These are phyloP conservation scores for Acephala macrosclerotiorum DNA, from an alignment of 2,329 filamentous ascomycete genomes.

Conservation along the genomic window DNA sequence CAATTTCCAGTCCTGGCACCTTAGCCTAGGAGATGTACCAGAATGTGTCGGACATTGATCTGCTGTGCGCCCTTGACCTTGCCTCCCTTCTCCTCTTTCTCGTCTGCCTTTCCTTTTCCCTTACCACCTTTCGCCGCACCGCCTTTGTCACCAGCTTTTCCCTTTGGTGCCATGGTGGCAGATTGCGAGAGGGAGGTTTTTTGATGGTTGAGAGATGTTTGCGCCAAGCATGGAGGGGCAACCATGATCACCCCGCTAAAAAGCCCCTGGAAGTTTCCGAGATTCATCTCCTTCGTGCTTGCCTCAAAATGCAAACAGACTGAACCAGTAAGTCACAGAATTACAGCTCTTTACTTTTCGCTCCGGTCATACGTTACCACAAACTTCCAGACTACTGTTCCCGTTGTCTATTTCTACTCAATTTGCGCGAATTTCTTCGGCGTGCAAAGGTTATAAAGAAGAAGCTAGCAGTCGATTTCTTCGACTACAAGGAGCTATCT, in stretches of 20 bases:
- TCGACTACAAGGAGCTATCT: neutral
- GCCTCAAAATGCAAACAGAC: neutral
- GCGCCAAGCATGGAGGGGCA: slow-evolving; percentile 22
- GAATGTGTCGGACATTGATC: slow-evolving; percentile 78
- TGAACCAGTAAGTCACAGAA: neutral
- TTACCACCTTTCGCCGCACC: slow-evolving; percentile 42
- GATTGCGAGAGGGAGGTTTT: slow-evolving; percentile 2
- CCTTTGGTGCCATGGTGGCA: slow-evolving; percentile 41
- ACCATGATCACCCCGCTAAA: slow-evolving; percentile 18
- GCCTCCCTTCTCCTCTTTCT: slow-evolving; percentile 42
- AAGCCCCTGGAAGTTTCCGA: slow-evolving; percentile 10
- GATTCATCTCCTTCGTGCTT: neutral
- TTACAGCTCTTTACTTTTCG: neutral
- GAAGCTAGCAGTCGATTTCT: neutral
- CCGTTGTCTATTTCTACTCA: neutral
- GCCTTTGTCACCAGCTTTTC: slow-evolving; percentile 39
- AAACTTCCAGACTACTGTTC: neutral
- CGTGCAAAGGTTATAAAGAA: neutral
- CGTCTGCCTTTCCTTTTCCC: slow-evolving; percentile 50
- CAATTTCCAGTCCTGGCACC: slow-evolving; percentile 16
- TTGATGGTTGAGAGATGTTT: slow-evolving; percentile 8
- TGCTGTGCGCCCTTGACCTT: slow-evolving; percentile 68
- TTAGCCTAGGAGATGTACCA: slow-evolving; percentile 34
- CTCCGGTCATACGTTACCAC: neutral
- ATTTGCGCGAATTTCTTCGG: too few relatives aligned